Percentiles rank a stretch among this genome's conserved stretches.
Evolutionary conservation across 176 grass and related monocot genomes (phyloP).

Genomic region (Oryza officinalis): DNA sequence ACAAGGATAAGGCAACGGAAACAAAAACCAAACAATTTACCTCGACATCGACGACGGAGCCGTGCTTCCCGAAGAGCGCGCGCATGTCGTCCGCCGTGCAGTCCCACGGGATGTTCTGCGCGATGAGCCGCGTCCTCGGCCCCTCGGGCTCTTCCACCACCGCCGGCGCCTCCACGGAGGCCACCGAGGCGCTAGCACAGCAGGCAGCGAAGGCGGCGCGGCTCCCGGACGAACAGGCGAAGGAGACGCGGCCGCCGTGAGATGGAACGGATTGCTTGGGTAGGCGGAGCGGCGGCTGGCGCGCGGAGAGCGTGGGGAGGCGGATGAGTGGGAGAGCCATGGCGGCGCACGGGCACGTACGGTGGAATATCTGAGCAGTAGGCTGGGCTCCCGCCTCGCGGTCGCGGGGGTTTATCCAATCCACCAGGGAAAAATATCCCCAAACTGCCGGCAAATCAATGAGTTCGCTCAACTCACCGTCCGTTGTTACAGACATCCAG

Average conservation of each 20-base stretch:
- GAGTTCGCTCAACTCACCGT: slow-evolving; percentile 6
- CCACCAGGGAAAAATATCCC: slow-evolving; percentile 42
- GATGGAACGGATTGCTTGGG: slow-evolving; percentile 9
- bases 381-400: not conserved
- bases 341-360: slow-evolving; percentile 2
- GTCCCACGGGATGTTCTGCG: slow-evolving; percentile 93
- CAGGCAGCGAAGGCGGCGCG: slow-evolving; percentile 12
- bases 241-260: slow-evolving; percentile 9
- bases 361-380: slow-evolving; percentile 3
- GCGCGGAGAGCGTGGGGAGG: slow-evolving; percentile 31
- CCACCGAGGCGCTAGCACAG: slow-evolving; percentile 26
- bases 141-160: slow-evolving; percentile 21
- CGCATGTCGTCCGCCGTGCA: slow-evolving; percentile 70
- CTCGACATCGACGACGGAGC: slow-evolving; percentile 69
- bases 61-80: slow-evolving; percentile 76
- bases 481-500: slow-evolving; percentile 5
- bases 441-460: not conserved
- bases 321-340: slow-evolving; percentile 56
- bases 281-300: slow-evolving; percentile 20
- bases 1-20: slow-evolving; percentile 18
- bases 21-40: slow-evolving; percentile 36
- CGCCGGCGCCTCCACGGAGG: slow-evolving; percentile 17
- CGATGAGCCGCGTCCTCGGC: slow-evolving; percentile 65
- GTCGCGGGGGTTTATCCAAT: slow-evolving; percentile 31
- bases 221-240: slow-evolving; percentile 4